phyloP scores from a whole-genome alignment of 2,329 filamentous ascomycete species.

The Colletotrichum sp. region DNA sequence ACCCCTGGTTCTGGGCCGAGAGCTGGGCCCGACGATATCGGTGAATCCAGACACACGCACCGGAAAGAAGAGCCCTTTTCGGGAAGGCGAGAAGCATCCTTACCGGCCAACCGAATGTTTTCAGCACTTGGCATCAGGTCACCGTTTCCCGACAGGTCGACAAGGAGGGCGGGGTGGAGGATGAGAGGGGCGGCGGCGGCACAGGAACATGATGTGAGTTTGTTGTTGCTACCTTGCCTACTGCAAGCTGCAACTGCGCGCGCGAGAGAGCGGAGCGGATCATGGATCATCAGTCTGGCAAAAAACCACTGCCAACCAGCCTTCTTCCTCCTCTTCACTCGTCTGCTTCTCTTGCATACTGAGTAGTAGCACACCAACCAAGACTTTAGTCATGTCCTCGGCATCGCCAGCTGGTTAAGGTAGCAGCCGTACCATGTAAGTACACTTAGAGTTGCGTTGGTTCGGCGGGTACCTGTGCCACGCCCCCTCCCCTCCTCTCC shows the following conservation, averaged over 20 bases:
- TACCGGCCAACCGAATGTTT: constrained; percentile 1
- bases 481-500: not conserved
- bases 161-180: not conserved
- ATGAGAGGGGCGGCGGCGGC: not conserved
- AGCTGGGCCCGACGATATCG: constrained; percentile 1
- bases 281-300: not conserved
- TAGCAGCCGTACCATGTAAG: not conserved
- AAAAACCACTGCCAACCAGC: not conserved
- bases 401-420: not conserved
- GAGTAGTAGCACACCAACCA: not conserved
- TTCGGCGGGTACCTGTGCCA: constrained; percentile 2
- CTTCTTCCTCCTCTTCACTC: not conserved
- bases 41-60: not conserved
- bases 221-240: not conserved
- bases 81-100: not conserved
- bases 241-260: not conserved
- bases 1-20: not conserved
- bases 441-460: constrained; percentile 16
- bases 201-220: not conserved
- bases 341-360: not conserved
- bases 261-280: not conserved
- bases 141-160: not conserved
- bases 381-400: not conserved
- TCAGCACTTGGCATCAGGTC: constrained; percentile 12
- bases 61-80: constrained; percentile 5